These are phyloP conservation scores for Lithospermum erythrorhizon DNA, from an alignment of 257 asterid genomes.

Conservation along the genomic window DNA sequence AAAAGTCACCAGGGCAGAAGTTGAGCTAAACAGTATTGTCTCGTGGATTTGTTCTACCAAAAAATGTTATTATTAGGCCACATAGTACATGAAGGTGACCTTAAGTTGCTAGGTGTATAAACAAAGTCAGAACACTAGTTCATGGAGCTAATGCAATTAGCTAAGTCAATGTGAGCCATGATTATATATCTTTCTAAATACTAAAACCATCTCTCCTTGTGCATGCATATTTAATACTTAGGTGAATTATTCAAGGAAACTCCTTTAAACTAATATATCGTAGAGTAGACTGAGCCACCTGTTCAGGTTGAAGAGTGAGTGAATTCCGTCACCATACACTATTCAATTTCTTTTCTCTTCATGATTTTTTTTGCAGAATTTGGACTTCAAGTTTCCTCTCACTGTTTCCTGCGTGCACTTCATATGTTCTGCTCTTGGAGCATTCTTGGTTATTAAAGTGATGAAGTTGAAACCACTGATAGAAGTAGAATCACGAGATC, in stretches of 20 bases:
- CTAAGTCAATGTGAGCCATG: too few species aligned
- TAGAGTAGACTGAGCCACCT: neutral
- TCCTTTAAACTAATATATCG: too few species aligned
- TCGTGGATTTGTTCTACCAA: neutral
- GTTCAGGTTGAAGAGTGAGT: neutral
- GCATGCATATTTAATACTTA: too few species aligned
- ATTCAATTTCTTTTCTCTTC: neutral
- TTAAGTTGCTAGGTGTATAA: too few species aligned
- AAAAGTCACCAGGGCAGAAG: neutral
- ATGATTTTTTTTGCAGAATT: constrained; percentile 29
- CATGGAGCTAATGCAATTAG: too few species aligned
- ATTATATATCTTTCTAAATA: too few species aligned
- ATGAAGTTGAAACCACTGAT: constrained; percentile 68
- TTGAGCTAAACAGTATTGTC: neutral
- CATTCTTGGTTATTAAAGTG: constrained; percentile 51
- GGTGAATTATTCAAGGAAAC: too few species aligned
- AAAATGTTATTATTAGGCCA: neutral
- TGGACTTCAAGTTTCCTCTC: constrained; percentile 60
- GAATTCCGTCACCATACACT: neutral
- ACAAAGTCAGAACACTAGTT: too few species aligned
- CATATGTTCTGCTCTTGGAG: constrained; percentile 55
- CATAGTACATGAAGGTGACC: neutral
- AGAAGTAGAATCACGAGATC: constrained; percentile 52
- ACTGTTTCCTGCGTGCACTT: constrained; percentile 60
- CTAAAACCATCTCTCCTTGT: too few species aligned